Base-by-base conservation (phyloP, 306 rosid species). In the Dicorynia guianensis region DNA sequence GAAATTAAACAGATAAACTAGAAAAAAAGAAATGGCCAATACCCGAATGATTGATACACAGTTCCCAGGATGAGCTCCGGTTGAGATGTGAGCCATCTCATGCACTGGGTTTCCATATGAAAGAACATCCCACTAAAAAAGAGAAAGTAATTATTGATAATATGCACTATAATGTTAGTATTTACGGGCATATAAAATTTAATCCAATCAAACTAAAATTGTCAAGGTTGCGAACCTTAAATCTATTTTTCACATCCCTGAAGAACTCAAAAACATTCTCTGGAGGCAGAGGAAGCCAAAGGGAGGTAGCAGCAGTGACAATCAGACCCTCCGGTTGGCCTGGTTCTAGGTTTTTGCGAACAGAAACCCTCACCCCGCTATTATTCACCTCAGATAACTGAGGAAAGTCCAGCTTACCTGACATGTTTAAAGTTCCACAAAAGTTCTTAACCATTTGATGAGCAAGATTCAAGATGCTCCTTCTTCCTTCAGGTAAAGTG, bases 81-180 rank as follows among this genome's bases (percentile, higher is more conserved):
- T 81, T 67, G 84, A 46, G 61, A 92, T 78, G 53, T 25, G 89
- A 0, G 80, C 85, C 59, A 89, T 54, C 77, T 83, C 86, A 11
- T 60, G 60, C 6, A 58, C 79, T 42, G 82, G 84, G 62, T 82
- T 48, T 48, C 80, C 89, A 54, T 61, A 7, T 11, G 79, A 77
- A 0, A 89, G 87, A 71, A 76, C 81, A 63, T 89, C 97, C 97
- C 98, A 91, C 96, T 93, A 75, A 3, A 75, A 4, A 61, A 66
- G 7, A 33, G 49, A 1, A 39, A 34, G 8, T 5, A 14, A 52
- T 3, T 11, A 12, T 72, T 18, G 44, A 52, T n/a, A 42, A 35
- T 30, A 4, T 47, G 20, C 5, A 12, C 36, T 39, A 10, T 0
- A 63, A 18, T 11, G 47, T 18, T 57, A 13, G 18, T 15, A 38